Percentiles rank a stretch among this genome's conserved stretches.
Conservation (phyloP, 331 rosid species). For the Phaseolus coccineus region DNA sequence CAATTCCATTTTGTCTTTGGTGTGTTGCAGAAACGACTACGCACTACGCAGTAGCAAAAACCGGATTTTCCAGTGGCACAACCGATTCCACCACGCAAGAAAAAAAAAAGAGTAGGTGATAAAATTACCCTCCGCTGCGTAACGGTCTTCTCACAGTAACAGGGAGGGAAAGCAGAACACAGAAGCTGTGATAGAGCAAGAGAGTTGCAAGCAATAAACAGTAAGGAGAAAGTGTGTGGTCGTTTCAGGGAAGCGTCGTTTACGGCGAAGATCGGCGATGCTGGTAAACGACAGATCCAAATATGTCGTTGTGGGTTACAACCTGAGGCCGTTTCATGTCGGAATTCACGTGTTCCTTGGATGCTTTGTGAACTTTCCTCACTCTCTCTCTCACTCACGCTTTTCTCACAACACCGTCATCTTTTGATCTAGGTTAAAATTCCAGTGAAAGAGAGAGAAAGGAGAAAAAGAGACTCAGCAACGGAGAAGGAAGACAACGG, state of each 20-base stretch:
- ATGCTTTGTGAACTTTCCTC: background rate
- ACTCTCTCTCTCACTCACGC: constrained; percentile 17
- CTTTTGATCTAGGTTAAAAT: constrained; percentile 49
- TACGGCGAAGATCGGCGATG: constrained; percentile 38
- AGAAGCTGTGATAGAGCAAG: background rate
- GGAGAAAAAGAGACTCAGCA: background rate
- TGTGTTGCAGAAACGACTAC: constrained; percentile 3
- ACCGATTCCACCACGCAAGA: background rate
- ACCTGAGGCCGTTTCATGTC: constrained; percentile 1
- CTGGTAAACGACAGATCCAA: constrained; percentile 44
- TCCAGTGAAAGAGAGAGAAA: constrained; percentile 5
- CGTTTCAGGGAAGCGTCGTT: background rate
- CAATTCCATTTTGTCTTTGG: background rate
- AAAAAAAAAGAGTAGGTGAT: background rate
- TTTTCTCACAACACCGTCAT: constrained; percentile 25
- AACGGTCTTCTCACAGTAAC: constrained; percentile 30
- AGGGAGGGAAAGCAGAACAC: background rate
- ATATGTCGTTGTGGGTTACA: background rate
- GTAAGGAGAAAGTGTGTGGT: background rate
- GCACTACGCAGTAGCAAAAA: constrained; percentile 1
- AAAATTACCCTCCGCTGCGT: background rate
- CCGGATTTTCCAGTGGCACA: background rate
- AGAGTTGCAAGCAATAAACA: constrained; percentile 1
- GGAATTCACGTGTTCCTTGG: constrained; percentile 39
- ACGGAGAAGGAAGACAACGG: constrained; percentile 32